A percentile compares a stretch with the other conserved stretches of the same genome.
Conservation (phyloP, 2,329 filamentous ascomycete species). For the Alternaria atra region DNA sequence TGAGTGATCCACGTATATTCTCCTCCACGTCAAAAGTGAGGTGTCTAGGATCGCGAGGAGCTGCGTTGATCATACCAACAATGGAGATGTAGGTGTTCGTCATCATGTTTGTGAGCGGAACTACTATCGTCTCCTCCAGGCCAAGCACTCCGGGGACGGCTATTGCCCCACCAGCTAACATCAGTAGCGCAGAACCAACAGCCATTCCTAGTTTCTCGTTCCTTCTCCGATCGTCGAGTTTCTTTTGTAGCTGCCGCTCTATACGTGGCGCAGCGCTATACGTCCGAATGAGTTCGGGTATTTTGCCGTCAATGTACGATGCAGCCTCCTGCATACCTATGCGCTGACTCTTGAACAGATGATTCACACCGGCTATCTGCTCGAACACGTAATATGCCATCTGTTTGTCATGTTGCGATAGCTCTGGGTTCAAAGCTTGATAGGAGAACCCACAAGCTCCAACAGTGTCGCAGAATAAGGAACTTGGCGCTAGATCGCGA, state of each 20-base stretch:
- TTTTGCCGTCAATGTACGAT: background rate
- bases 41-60: background rate
- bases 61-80: background rate
- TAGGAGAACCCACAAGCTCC: constrained; percentile 3
- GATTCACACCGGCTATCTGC: constrained; percentile 5
- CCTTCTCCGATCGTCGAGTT: background rate
- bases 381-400: constrained; percentile 16
- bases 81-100: background rate
- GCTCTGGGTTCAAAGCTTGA: background rate
- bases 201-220: background rate
- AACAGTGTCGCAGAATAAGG: constrained; percentile 2
- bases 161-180: background rate
- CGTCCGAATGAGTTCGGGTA: background rate
- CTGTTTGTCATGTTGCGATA: constrained; percentile 5
- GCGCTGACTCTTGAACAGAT: background rate
- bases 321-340: background rate
- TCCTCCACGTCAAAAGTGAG: background rate
- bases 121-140: background rate
- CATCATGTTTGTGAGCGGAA: background rate
- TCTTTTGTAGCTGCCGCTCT: background rate
- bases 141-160: background rate
- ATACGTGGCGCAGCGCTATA: background rate
- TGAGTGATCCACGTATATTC: background rate
- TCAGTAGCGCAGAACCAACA: background rate
- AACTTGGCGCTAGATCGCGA: background rate